Percentiles rank a stretch among this genome's conserved stretches.
Evolutionary conservation across 371 early-diverging fungal genomes (phyloP).

Genomic region (Mucor sp.): DNA sequence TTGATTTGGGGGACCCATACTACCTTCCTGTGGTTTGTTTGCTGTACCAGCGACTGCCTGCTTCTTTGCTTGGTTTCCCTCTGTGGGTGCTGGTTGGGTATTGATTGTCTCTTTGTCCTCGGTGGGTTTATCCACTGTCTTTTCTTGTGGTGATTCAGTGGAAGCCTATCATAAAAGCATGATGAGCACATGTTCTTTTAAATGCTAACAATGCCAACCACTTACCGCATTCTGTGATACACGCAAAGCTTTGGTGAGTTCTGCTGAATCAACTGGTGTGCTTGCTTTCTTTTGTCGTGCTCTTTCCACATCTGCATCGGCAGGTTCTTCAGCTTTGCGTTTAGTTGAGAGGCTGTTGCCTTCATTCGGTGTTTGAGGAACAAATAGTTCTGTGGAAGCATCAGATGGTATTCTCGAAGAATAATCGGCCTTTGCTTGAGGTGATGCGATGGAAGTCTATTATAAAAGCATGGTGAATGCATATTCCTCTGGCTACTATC

Average conservation of each 20-base stretch:
- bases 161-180: not conserved
- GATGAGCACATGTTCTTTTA: not conserved
- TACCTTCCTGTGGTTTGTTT: not conserved
- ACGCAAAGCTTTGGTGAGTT: not conserved
- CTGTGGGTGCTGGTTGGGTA: not conserved
- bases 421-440: not conserved
- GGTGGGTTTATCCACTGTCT: not conserved
- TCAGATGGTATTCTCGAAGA: not conserved
- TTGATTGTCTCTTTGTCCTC: not conserved
- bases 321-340: not conserved
- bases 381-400: not conserved
- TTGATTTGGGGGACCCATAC: not conserved
- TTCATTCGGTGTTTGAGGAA: not conserved
- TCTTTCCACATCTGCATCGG: not conserved
- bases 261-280: not conserved
- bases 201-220: no score
- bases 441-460: not conserved
- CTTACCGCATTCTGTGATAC: not conserved
- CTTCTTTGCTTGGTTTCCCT: not conserved
- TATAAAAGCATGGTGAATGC: not conserved
- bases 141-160: not conserved
- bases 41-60: not conserved
- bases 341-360: not conserved
- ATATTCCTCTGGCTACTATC: not conserved
- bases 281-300: not conserved